A percentile compares a stretch with the other conserved stretches of the same genome.
phyloP scores from a whole-genome alignment of 805 yeast species.

The Yamadazyma philogaea region DNA sequence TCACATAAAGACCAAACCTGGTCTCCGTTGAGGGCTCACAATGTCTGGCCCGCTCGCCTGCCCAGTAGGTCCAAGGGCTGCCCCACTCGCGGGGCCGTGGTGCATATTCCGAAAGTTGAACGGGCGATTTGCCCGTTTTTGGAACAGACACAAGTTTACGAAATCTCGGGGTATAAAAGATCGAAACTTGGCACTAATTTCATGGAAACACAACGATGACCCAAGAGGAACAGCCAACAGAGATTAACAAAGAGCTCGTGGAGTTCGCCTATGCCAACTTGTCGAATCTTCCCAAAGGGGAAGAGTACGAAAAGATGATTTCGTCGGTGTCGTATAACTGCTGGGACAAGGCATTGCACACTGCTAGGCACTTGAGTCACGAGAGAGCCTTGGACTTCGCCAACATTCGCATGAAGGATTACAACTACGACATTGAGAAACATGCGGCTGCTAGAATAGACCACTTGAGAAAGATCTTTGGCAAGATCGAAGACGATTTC shows the following conservation, averaged over 20 bases:
- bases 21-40: too few species aligned
- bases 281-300: constrained; percentile 32
- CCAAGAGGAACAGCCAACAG: constrained; percentile 16
- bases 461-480: constrained; percentile 43
- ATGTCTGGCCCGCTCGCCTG: too few species aligned
- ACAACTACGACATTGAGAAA: constrained; percentile 22
- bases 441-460: constrained; percentile 35
- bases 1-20: too few species aligned
- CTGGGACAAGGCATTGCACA: constrained; percentile 24
- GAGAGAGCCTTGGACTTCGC: constrained; percentile 36
- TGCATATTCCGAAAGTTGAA: background rate
- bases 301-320: constrained; percentile 56
- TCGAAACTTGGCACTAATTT: background rate
- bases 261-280: constrained; percentile 33
- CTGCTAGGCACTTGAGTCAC: constrained; percentile 28
- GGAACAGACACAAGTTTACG: background rate
- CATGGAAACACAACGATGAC: background rate
- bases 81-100: background rate
- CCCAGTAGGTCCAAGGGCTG: too few species aligned
- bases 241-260: constrained; percentile 31
- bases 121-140: background rate
- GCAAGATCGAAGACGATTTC: constrained; percentile 39
- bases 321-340: constrained; percentile 47
- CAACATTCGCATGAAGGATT: constrained; percentile 31
- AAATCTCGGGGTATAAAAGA: background rate